Percentiles rank a stretch among this genome's conserved stretches.
These are phyloP conservation scores for Sugiyamaella grinbergsii DNA, from an alignment of 1,139 yeast genomes.

Conservation along the genomic window DNA sequence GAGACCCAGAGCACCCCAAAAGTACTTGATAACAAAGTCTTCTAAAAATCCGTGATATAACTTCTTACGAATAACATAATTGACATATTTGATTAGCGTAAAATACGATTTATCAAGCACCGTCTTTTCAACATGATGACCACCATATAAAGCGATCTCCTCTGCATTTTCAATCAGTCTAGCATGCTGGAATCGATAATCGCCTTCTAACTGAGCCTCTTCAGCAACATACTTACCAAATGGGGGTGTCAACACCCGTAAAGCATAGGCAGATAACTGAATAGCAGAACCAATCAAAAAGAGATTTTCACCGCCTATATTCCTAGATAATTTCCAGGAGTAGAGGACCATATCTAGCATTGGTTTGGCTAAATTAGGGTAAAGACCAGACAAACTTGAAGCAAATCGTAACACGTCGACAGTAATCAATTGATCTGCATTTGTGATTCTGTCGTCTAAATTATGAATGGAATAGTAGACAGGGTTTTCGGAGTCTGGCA, in stretches of 20 bases:
- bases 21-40: constrained; percentile 79
- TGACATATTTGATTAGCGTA: constrained; percentile 74
- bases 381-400: constrained; percentile 68
- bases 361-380: constrained; percentile 88
- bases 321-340: constrained; percentile 73
- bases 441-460: constrained; percentile 60
- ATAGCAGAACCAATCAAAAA: constrained; percentile 78
- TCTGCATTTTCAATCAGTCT: constrained; percentile 77
- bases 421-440: constrained; percentile 82
- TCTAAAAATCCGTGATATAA: constrained; percentile 63
- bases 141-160: constrained; percentile 83
- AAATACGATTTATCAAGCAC: constrained; percentile 79
- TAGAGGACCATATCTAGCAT: constrained; percentile 77
- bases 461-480: constrained; percentile 59
- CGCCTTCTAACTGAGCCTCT: constrained; percentile 82
- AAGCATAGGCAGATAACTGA: constrained; percentile 72
- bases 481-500: constrained; percentile 50
- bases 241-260: constrained; percentile 83
- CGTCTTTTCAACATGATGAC: constrained; percentile 78
- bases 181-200: constrained; percentile 79
- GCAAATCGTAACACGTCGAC: constrained; percentile 79
- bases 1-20: constrained; percentile 95
- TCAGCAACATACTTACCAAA: constrained; percentile 81
- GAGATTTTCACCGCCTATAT: constrained; percentile 85
- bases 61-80: constrained; percentile 79